Conservation (phyloP, 2,329 filamentous ascomycete species). For the Zelopaecilomyces penicillatus region DNA sequence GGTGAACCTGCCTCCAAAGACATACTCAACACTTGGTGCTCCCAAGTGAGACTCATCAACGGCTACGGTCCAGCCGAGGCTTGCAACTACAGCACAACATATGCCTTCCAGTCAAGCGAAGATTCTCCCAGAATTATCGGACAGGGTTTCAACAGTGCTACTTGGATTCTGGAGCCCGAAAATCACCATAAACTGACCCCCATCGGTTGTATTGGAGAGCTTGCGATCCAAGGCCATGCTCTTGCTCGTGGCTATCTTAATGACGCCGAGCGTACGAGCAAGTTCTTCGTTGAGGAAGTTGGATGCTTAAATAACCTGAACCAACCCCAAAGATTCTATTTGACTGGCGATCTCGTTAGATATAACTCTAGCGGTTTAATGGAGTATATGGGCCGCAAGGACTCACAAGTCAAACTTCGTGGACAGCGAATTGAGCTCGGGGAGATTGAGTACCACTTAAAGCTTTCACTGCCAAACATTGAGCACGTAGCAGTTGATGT, state of each 20-base stretch:
- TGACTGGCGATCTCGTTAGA: conserved; percentile 36
- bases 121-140: conserved; percentile 6
- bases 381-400: conserved; percentile 41
- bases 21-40: conserved; percentile 8
- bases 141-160: conserved; percentile 3
- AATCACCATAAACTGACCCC: conserved; percentile 14
- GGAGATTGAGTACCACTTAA: conserved; percentile 13
- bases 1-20: conserved; percentile 9
- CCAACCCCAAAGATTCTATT: conserved; percentile 24
- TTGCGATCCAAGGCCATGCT: conserved; percentile 32
- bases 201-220: conserved; percentile 20
- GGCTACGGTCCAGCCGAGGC: conserved; percentile 13
- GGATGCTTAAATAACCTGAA: not conserved
- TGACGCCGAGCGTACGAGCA: conserved; percentile 27
- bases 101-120: not conserved
- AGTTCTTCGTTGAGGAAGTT: conserved; percentile 38
- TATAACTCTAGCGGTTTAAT: conserved; percentile 30
- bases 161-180: conserved; percentile 15
- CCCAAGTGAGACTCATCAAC: conserved; percentile 12
- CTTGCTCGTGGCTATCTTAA: conserved; percentile 42
- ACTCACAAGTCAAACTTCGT: conserved; percentile 47
- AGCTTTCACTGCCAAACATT: not conserved
- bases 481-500: conserved; percentile 5
- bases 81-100: conserved; percentile 7
- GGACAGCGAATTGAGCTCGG: conserved; percentile 44